Evolutionary conservation across 768 basidiomycete genomes (phyloP), one percentile per base, ranked within the genome.

Genomic region (Mycena vitilis): DNA sequence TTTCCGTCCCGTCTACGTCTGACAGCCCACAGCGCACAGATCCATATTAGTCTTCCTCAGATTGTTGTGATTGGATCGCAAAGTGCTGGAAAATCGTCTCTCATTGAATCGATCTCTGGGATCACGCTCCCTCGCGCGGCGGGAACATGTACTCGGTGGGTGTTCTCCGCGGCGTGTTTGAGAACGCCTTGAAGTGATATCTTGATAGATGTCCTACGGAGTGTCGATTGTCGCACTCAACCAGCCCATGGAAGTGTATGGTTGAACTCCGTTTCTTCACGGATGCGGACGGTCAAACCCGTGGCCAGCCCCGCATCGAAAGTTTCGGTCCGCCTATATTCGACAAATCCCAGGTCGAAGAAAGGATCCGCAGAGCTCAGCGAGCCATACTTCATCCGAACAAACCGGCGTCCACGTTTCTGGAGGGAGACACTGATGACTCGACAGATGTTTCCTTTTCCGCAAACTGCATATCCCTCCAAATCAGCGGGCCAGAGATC

Each of bases 31-130:
- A 92, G 91, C 0, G 89, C 90, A 0, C 87, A 92, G 69, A 80
- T 85, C 20, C 89, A 93, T 60, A 87, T 94, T 12, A 90, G 92
- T 71, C 78, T 94, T 0, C 92, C 92, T 0, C 86, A 88, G 68
- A 92, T 94, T 37, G 89, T 87, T 0, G 92, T 92, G 47, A 85
- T 92, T 18, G 92, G 92, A 0, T 85, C 83, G 2, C 92, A 94
- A 70, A 91, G 88, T 49, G 90, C 90, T 0, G 92, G 92, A 0
- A 93, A 93, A 72, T 92, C 91, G 0, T 93, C 92, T 0, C 82
- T 93, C 5, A 93, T 94, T 15, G 92, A 94, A 71, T 86, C 90
- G 0, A 92, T 94, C 51, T 91, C 91, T 0, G 90, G 91, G 0
- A 87, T 93, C n/a, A 90, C 86, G 0, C 79, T 93, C 0, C 91